A percentile compares a stretch with the other conserved stretches of the same genome.
These are phyloP conservation scores for Elaeis oleifera DNA, from an alignment of 202 grass and related monocot species.

Conservation along the genomic window DNA sequence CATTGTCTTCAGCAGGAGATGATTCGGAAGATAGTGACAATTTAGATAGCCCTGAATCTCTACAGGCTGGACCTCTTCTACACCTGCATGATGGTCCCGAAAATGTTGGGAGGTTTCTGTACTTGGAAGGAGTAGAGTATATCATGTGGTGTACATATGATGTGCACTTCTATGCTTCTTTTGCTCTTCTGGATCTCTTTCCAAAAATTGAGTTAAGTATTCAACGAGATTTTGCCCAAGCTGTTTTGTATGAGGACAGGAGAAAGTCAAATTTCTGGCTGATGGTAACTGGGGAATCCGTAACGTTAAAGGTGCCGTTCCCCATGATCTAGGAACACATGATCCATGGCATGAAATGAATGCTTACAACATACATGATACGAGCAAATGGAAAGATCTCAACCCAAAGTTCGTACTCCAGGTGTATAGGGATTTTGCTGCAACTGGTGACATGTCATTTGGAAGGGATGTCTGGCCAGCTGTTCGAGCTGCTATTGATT, in stretches of 20 bases:
- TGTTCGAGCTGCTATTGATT: conserved; percentile 77
- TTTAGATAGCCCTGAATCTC: conserved; percentile 16
- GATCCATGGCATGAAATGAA: conserved; percentile 99
- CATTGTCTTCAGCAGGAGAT: conserved; percentile 31
- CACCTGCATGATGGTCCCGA: conserved; percentile 50
- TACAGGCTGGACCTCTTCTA: conserved; percentile 34
- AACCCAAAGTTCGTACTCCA: conserved; percentile 98
- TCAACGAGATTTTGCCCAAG: conserved; percentile 88
- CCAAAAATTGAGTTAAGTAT: conserved; percentile 95
- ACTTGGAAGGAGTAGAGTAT: conserved; percentile 94
- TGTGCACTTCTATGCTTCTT: conserved; percentile 99
- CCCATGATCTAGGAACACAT: conserved; percentile 92
- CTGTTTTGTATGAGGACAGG: conserved; percentile 71
- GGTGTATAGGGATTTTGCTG: conserved; percentile 89
- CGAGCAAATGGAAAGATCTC: conserved; percentile 98
- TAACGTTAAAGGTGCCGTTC: conserved; percentile 83
- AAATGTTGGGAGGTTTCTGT: conserved; percentile 95
- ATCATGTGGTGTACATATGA: conserved; percentile 99
- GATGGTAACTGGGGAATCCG: conserved; percentile 75
- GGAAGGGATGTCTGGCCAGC: conserved; percentile 88
- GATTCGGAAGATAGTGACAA: conserved; percentile 31
- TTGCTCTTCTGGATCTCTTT: conserved; percentile 89
- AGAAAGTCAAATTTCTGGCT: conserved; percentile 77
- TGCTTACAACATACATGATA: conserved; percentile 93
- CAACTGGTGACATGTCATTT: conserved; percentile 84